Conservation (phyloP, 2,329 filamentous ascomycete species). For the Alternaria hordeiaustralica region DNA sequence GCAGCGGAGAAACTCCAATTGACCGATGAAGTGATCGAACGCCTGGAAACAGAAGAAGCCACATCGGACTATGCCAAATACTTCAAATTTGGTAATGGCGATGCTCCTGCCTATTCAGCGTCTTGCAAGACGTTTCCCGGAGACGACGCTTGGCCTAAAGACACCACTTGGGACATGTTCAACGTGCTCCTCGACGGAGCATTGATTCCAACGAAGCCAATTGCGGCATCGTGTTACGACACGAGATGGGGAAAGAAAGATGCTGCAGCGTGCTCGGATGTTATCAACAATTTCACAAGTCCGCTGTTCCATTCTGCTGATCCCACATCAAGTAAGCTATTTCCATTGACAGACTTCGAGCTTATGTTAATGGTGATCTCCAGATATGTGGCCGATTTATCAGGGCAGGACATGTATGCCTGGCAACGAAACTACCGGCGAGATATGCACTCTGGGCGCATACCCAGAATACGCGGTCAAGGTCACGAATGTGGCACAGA, state of each 20-base stretch:
- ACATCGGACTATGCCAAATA: neutral
- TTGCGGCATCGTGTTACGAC: constrained; percentile 26
- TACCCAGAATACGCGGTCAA: constrained; percentile 37
- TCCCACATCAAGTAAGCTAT: constrained; percentile 7
- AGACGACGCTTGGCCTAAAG: constrained; percentile 20
- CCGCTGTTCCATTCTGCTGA: constrained; percentile 37
- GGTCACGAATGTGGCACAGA: constrained; percentile 30
- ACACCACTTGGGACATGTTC: constrained; percentile 19
- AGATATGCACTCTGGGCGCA: constrained; percentile 33
- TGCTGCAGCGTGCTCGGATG: constrained; percentile 8
- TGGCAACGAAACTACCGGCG: constrained; percentile 25
- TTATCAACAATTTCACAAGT: constrained; percentile 16
- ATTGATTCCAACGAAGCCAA: constrained; percentile 23
- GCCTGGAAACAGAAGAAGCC: neutral
- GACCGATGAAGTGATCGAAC: constrained; percentile 1
- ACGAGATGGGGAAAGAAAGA: constrained; percentile 17
- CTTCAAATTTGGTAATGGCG: constrained; percentile 4
- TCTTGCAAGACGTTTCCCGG: constrained; percentile 26
- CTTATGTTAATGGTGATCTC: neutral
- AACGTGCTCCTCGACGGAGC: constrained; percentile 17
- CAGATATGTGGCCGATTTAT: constrained; percentile 32
- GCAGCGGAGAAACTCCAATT: constrained; percentile 7
- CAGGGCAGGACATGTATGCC: constrained; percentile 39
- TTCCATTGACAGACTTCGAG: neutral
- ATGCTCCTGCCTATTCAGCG: neutral